phyloP scores from a whole-genome alignment of 345 rosid species.

The Noccaea bulbosa region DNA sequence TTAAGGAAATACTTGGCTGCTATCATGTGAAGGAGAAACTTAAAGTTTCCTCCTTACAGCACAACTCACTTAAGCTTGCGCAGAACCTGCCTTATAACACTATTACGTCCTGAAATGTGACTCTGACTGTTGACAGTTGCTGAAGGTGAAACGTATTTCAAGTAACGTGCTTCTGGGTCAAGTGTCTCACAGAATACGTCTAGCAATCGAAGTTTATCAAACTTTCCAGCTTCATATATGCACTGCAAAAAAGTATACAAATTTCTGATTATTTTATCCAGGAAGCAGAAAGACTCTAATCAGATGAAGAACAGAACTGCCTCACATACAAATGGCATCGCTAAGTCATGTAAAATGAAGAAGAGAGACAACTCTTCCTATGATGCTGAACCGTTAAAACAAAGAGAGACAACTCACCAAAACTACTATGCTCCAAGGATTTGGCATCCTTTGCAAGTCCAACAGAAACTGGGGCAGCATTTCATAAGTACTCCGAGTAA shows the following conservation, averaged over 20 bases:
- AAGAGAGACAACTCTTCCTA: conserved; percentile 2
- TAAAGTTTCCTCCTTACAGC: no score
- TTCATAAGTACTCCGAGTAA: conserved; percentile 51
- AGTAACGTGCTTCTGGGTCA: conserved; percentile 62
- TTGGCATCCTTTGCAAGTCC: conserved; percentile 68
- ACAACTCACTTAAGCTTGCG: conserved; percentile 68
- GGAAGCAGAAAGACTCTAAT: conserved; percentile 31
- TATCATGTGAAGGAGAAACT: conserved; percentile 8
- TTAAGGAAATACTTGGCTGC: conserved; percentile 15
- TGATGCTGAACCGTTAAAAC: conserved; percentile 11
- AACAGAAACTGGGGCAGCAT: conserved; percentile 55
- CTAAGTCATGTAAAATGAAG: conserved; percentile 2
- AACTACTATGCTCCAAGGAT: conserved; percentile 68
- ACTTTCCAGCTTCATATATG: conserved; percentile 72
- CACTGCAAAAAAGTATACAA: conserved; percentile 55
- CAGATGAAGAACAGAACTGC: conserved; percentile 13
- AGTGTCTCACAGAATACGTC: conserved; percentile 88
- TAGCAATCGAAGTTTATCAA: conserved; percentile 59
- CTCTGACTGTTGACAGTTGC: conserved; percentile 29
- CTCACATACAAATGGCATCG: conserved; percentile 29
- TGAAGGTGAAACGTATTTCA: conserved; percentile 46
- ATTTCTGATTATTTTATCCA: conserved; percentile 19
- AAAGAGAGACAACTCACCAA: conserved; percentile 58
- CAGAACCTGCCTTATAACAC: conserved; percentile 54
- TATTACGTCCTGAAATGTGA: conserved; percentile 41